Evolutionary conservation across 192 early-diverging fungal genomes (phyloP), one percentile per base, ranked within the genome.

Genomic region (Endogone sp.): DNA sequence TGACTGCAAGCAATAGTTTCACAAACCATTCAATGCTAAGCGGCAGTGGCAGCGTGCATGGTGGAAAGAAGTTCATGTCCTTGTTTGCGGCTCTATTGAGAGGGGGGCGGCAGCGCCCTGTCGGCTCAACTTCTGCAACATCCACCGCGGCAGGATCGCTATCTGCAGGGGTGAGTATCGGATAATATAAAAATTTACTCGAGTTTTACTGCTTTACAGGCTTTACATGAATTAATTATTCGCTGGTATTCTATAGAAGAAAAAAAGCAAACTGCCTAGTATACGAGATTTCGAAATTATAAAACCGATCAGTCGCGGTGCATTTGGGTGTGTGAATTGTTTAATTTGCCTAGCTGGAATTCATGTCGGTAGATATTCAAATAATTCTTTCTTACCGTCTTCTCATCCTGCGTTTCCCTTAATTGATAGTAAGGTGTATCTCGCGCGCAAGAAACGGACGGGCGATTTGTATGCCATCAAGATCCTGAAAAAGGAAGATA

Each of bases 281-380:
- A 97, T 95, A 58, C 81, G 91, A 10, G 95, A 97, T 66, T 97
- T 97, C 86, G 94, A 97, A 68, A 90, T 95, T 72, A 90, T 97
- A 62, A 95, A 95, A 83, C 92, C 92, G 3, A 95, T 97, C 62
- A 94, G 92, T 70, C 90, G 94, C n/a, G 95, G 95, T 20, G 94
- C 95, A 10, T 97, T 93, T 77, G 95, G 95, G 86, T 88, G 67
- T 56, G 68, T 61, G 22, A 9, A 8, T 66, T 11, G 27, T 74
- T 16, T 26, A n/a, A n/a, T n/a, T n/a, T n/a, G n/a, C n/a, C n/a
- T n/a, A n/a, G n/a, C n/a, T n/a, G n/a, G n/a, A 49, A 6, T 49
- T 49, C 9, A 49, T 49, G 37, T 11, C 37, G 6, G 6, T 49
- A 49, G 37, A 6, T 6, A 6, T 11, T 49, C 16, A 16, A 49